Conservation (phyloP, 352 stramenopile species). For the Phytopythium aichiense region DNA sequence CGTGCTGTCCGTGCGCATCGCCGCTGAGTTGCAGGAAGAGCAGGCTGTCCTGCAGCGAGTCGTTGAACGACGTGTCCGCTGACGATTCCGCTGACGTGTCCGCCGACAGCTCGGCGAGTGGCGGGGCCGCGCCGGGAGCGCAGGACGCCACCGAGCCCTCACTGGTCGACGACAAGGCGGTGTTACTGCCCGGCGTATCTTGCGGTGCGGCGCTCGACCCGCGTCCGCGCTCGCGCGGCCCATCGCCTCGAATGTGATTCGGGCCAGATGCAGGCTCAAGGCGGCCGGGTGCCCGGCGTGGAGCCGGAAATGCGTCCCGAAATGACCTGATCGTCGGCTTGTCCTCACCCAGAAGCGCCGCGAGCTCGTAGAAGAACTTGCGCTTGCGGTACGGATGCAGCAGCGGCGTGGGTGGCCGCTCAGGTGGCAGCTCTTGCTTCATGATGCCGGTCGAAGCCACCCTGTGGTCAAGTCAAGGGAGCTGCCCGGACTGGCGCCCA, state of each 20-base stretch:
- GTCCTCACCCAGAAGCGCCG: conserved; percentile 41
- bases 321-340: conserved; percentile 27
- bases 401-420: background rate
- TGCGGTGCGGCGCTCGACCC: background rate
- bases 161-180: conserved; percentile 8
- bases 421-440: background rate
- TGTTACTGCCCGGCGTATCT: conserved; percentile 6
- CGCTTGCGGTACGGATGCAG: conserved; percentile 68
- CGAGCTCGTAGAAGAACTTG: conserved; percentile 74
- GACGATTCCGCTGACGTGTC: conserved; percentile 13
- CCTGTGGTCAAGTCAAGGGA: background rate
- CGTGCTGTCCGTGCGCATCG: conserved; percentile 12
- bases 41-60: conserved; percentile 54
- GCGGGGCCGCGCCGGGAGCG: conserved; percentile 29
- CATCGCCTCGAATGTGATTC: conserved; percentile 5
- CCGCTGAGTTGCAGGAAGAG: conserved; percentile 34
- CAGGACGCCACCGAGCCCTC: conserved; percentile 33
- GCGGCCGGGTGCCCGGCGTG: background rate
- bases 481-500: background rate
- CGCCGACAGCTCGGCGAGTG: conserved; percentile 10
- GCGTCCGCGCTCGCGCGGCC: background rate
- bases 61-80: conserved; percentile 27
- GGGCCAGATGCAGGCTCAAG: conserved; percentile 1
- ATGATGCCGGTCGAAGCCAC: background rate
- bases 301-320: conserved; percentile 26